Base-by-base conservation (phyloP, 768 basidiomycete genomes). In the Amanita brunnescens region DNA sequence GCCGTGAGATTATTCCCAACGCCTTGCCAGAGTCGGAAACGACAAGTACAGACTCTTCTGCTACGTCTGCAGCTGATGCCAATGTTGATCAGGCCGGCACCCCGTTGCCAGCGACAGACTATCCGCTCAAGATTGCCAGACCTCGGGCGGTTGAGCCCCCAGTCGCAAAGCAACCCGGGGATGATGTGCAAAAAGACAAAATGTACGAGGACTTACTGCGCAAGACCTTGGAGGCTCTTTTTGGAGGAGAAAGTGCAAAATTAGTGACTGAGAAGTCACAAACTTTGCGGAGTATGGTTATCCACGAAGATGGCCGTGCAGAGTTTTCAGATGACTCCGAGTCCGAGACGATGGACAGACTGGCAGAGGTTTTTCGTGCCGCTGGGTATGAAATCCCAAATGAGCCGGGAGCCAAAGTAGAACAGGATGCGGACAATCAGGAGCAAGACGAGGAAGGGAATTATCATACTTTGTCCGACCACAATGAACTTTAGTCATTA, bases 1-100 rank as follows among this genome's bases (percentile, higher is more conserved):
- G 91, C 66, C 83, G 91, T 42, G 81, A 91, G 66, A 75, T 93
- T 55, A 73, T 91, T 52, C 64, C 74, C 52, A 57, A 62, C 30
- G 62, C 64, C 26, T 54, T 58, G 37, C 52, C 59, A 18, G 58
- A 57, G 35, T 61, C 66, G 40, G 62, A 70, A 41, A 16, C 50
- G 42, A 51, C 50, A 29, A 51, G 50, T 44, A 44, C 32, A 23
- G 52, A 56, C 39, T 51, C 55, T 44, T 55, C 52, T 42, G 53
- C 52, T 10, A 59, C 61, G 39, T 32, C 38, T 44, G 32, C 42
- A 24, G 10, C 42, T 9, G 23, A 51, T 44, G 20, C 50, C 32
- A 44, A 51, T 14, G n/a, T 43, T 51, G 41, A 14, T 20, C 49
- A 51, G 49, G 40, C 49, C 10, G 30, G 30, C 33, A 13, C 23